Base-by-base conservation (phyloP, 371 early-diverging fungal genomes). In the Syncephalastrum monosporum region DNA sequence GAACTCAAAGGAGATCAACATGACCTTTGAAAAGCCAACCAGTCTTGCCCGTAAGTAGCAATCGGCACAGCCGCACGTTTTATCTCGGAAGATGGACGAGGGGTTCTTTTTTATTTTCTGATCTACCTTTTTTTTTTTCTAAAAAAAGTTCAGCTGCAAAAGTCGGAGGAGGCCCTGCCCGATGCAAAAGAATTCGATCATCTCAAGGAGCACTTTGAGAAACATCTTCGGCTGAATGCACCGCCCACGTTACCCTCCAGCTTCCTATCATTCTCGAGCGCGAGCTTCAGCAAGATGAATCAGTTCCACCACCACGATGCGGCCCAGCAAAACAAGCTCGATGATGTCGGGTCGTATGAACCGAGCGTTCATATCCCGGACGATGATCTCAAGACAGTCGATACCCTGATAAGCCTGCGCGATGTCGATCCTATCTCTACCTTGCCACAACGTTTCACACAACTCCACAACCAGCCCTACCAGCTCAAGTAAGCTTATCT, bases 1-100 rank as follows among this genome's bases (percentile, higher is more conserved):
- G 97, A 89, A 89, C 60, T 96, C 96, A 17, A 86, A 89, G 54
- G 92, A 92, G 53, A 88, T 94, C 55, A 85, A 83, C 27, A 82
- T 94, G 84, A 84, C 86, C 24, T 97, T 97, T 79, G 94, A 94
- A 57, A 87, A 92, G 50, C 90, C 96, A 1, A 96, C 95, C 5
- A 95, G 97, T 23, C 82, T 95, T 24, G 91, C 93, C 16, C 77
- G 91, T 86, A 82, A 68, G 74, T 59, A 47, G 13, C 16, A 29
- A 57, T 16, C 15, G 46, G 6, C 25, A 12, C 46, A 27, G 29
- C 24, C 29, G 27, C 23, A 50, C 27, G 25, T 44, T 33, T 17
- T 15, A 47, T 47, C 21, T 51, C 54, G 10, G 23, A 58, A 24
- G 17, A 21, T 55, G 33, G 12, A 6, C 17, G n/a, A 13, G n/a